Evolutionary conservation across 23 red algal genomes (phyloP), one percentile per base, ranked within the genome.

Genomic region (Gracilaria vermiculophylla): DNA sequence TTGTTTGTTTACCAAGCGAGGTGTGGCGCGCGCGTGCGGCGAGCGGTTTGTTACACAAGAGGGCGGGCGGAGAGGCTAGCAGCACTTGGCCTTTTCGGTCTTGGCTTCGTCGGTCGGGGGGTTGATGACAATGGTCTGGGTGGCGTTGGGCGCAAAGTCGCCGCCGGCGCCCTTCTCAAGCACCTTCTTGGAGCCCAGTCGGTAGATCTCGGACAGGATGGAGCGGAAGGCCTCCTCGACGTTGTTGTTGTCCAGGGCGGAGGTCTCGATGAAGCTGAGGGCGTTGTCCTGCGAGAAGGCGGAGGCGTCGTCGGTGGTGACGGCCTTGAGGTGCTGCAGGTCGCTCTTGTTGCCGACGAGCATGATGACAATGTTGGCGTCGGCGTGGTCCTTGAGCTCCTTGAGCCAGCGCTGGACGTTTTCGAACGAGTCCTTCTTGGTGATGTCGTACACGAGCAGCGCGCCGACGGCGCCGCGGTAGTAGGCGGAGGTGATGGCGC

Each of bases 321-420:
- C 95, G 20, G 95, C 90, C 42, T 90, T 85, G 35, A 98, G 78
- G 35, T 98, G 95, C 78, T 98, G 77, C 54, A 98, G 76, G 65
- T 98, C 95, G 36, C 85, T 83, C 86, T 98, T 98, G 91, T 98
- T 98, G 15, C 95, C 95, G 14, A 98, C 95, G 17, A 98, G 84
- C 95, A 94, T 94, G 67, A 98, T 94, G 21, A 98, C 95, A 28
- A 98, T 94, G 83, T 98, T 98, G 35, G 87, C 52, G 62, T 98
- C 95, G 23, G 95, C 95, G 57, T 98, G 91, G 41, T 98, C 95
- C 36, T 86, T 92, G 21, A 98, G 80, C 53, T 98, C 95, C 55
- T 98, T 98, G 43, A 98, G 90, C 95, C 95, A 98, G 41, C 92
- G 91, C 67, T 94, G 84, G 17, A 94, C 91, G 76, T 92, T 92